These are phyloP conservation scores for Talaromyces sp. DNA, from an alignment of 2,329 filamentous ascomycete genomes.

Conservation along the genomic window DNA sequence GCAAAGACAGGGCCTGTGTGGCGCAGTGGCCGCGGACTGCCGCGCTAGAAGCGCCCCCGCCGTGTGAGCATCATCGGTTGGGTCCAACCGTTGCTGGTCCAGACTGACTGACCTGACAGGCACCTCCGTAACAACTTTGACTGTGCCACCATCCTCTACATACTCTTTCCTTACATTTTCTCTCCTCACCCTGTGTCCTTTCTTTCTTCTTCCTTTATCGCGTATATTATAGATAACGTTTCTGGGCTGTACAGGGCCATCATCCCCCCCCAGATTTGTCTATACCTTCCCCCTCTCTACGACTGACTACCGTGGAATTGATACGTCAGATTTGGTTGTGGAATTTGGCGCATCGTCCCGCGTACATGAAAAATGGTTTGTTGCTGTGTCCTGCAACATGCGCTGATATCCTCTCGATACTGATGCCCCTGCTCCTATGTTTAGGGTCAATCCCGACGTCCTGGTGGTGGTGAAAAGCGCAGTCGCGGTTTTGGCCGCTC, in stretches of 20 bases:
- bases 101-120: neutral
- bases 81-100: neutral
- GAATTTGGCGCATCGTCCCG: conserved; percentile 25
- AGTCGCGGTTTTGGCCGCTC: conserved; percentile 37
- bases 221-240: neutral
- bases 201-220: neutral
- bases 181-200: neutral
- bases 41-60: neutral
- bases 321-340: conserved; percentile 24
- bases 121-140: neutral
- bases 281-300: neutral
- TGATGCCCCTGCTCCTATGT: neutral
- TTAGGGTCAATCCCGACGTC: conserved; percentile 40
- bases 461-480: conserved; percentile 38
- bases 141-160: neutral
- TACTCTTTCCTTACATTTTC: neutral
- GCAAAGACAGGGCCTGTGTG: neutral
- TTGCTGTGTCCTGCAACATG: neutral
- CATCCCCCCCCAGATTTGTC: neutral
- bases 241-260: neutral
- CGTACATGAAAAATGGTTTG: conserved; percentile 29
- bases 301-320: conserved; percentile 13
- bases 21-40: neutral
- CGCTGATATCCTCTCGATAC: neutral
- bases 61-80: neutral